These are phyloP conservation scores for Phylloporus scabripes DNA, from an alignment of 768 basidiomycete species.

Conservation along the genomic window DNA sequence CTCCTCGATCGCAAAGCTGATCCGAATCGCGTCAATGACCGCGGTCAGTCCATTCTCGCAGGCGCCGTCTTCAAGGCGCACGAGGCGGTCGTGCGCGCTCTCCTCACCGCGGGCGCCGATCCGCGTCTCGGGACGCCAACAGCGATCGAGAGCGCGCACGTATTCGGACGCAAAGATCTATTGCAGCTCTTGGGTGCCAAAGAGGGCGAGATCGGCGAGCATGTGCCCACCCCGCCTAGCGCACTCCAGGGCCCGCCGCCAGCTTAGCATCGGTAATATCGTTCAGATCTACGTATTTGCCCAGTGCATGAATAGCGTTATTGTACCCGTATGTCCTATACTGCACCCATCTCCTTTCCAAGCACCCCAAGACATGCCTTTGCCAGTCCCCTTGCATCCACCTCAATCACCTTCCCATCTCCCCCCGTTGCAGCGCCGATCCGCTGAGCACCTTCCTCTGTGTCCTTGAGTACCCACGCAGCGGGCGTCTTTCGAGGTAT, in stretches of 20 bases:
- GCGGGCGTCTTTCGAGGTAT: constrained; percentile 63
- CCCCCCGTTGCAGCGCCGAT: constrained; percentile 16
- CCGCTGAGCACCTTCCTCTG: constrained; percentile 8
- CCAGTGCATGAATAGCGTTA: not conserved
- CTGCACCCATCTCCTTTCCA: constrained; percentile 67
- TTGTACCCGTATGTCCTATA: constrained; percentile 11
- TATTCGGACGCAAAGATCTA: constrained; percentile 58
- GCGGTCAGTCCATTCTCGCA: constrained; percentile 66
- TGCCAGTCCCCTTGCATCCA: constrained; percentile 64
- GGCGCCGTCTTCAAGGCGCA: constrained; percentile 75
- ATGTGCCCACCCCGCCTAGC: constrained; percentile 29
- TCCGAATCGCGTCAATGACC: constrained; percentile 64
- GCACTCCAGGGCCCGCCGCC: not conserved
- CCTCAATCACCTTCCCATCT: constrained; percentile 34
- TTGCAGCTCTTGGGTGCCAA: constrained; percentile 53
- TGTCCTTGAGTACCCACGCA: constrained; percentile 47
- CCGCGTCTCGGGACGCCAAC: constrained; percentile 61
- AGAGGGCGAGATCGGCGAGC: constrained; percentile 42
- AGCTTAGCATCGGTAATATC: not conserved
- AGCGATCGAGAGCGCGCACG: constrained; percentile 61
- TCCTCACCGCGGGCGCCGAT: constrained; percentile 52
- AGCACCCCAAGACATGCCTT: constrained; percentile 62
- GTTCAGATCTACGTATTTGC: not conserved
- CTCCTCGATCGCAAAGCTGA: constrained; percentile 58
- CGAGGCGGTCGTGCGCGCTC: constrained; percentile 53